phyloP scores from a whole-genome alignment of 257 asterid species.

The Fraxinus excelsior region DNA sequence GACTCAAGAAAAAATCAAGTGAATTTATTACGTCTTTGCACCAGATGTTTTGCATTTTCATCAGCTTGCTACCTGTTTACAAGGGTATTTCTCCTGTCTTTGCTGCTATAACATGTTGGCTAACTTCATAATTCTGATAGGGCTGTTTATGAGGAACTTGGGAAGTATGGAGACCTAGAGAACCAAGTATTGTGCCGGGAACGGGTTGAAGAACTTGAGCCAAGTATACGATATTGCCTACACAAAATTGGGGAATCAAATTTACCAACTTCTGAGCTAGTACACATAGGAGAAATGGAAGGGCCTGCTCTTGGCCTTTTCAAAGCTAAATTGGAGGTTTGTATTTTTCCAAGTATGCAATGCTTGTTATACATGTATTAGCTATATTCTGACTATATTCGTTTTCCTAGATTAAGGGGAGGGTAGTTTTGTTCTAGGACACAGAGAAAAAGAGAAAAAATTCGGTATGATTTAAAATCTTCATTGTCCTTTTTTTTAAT shows the following conservation, averaged over 20 bases:
- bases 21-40: neutral
- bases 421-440: constrained; percentile 1
- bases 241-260: constrained; percentile 94
- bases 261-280: constrained; percentile 79
- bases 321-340: constrained; percentile 93
- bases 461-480: constrained; percentile 7
- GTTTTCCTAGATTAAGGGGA: constrained; percentile 14
- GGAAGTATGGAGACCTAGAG: constrained; percentile 93
- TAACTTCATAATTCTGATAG: constrained; percentile 43
- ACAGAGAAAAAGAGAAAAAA: neutral
- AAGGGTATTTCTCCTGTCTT: constrained; percentile 15
- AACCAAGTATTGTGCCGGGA: constrained; percentile 90
- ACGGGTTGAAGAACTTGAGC: constrained; percentile 95
- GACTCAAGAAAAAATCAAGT: constrained; percentile 16
- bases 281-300: constrained; percentile 84
- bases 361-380: constrained; percentile 10
- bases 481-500: constrained; percentile 14
- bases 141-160: constrained; percentile 99
- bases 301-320: constrained; percentile 95
- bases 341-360: constrained; percentile 19
- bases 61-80: neutral
- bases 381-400: neutral
- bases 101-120: constrained; percentile 21
- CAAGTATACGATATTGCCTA: constrained; percentile 81
- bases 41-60: neutral